phyloP scores from a whole-genome alignment of 1,139 yeast genomes.

The Saccharomyces uvarum region DNA sequence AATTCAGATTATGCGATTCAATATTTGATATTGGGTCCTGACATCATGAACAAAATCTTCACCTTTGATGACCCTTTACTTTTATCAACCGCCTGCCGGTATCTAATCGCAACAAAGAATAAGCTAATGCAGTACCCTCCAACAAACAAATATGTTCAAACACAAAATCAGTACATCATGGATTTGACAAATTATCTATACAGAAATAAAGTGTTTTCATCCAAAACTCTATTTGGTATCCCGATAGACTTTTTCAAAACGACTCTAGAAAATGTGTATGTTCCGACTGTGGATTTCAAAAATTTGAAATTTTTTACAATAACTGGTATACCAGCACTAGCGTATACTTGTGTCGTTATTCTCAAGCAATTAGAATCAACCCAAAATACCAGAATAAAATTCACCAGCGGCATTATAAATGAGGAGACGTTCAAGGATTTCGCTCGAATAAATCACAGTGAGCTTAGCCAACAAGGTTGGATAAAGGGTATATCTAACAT shows the following conservation, averaged over 20 bases:
- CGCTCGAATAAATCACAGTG: background rate
- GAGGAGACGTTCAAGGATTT: slow-evolving; percentile 9
- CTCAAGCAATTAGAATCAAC: slow-evolving; percentile 12
- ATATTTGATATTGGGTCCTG: background rate
- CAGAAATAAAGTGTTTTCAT: slow-evolving; percentile 45
- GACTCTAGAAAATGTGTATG: slow-evolving; percentile 35
- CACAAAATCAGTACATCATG: slow-evolving; percentile 49
- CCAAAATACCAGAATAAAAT: slow-evolving; percentile 1
- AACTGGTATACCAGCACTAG: slow-evolving; percentile 49
- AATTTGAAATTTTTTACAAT: slow-evolving; percentile 42
- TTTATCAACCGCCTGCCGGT: slow-evolving; percentile 36
- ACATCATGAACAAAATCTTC: slow-evolving; percentile 10
- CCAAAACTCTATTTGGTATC: slow-evolving; percentile 36
- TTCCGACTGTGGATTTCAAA: slow-evolving; percentile 30
- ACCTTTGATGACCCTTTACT: slow-evolving; percentile 21
- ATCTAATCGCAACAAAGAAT: slow-evolving; percentile 40
- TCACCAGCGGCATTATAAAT: slow-evolving; percentile 5
- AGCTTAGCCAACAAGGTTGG: slow-evolving; percentile 30
- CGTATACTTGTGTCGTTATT: slow-evolving; percentile 33
- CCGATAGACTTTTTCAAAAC: slow-evolving; percentile 34
- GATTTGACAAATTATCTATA: slow-evolving; percentile 57
- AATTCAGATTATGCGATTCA: background rate
- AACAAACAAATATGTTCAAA: slow-evolving; percentile 22
- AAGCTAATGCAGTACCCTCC: slow-evolving; percentile 24
- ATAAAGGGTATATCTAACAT: slow-evolving; percentile 24